Evolutionary conservation across 208 protist species (phyloP).

Genomic region (Leishmania aethiopica): DNA sequence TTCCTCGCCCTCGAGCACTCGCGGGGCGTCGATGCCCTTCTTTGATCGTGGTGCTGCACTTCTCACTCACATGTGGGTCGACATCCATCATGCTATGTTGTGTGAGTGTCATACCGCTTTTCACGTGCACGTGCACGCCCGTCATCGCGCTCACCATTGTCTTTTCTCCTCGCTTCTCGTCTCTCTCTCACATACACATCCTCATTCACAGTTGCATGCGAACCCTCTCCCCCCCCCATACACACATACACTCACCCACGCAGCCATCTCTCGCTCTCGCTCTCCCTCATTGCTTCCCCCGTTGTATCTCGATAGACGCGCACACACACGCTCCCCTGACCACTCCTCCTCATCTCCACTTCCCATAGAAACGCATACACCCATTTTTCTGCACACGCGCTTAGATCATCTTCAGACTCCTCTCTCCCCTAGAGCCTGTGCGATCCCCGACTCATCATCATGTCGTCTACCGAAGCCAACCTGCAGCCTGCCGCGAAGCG

Average conservation of each 20-base stretch:
- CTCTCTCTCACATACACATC: neutral
- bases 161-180: neutral
- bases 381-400: neutral
- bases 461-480: conserved; percentile 7
- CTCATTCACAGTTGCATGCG: neutral
- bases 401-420: neutral
- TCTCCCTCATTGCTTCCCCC: neutral
- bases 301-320: neutral
- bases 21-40: neutral
- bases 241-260: neutral
- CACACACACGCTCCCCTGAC: neutral
- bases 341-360: neutral
- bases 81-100: neutral
- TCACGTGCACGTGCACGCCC: neutral
- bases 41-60: neutral
- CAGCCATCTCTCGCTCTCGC: neutral
- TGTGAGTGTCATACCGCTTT: neutral
- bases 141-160: neutral
- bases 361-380: neutral
- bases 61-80: neutral
- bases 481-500: conserved; percentile 13
- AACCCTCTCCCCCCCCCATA: neutral
- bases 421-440: neutral
- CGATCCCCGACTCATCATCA: neutral
- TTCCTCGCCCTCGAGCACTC: neutral